Evolutionary conservation across 2,329 filamentous ascomycete species (phyloP), one percentile per base, ranked within the genome.

Genomic region (Clonostachys rhizophaga): DNA sequence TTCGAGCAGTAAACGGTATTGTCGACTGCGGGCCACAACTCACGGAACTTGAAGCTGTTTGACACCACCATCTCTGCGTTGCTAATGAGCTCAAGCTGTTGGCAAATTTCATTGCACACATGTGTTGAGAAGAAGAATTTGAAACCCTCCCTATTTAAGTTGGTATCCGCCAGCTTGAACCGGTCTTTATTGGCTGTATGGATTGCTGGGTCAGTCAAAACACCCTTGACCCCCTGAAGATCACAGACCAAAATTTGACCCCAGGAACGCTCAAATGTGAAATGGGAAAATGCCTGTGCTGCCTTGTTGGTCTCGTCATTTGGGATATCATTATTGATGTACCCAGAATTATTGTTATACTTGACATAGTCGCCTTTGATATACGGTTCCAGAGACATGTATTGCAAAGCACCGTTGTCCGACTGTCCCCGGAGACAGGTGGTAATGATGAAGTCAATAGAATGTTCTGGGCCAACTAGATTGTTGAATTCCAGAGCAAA

Each of bases 241-340:
- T 69, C 65, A 40, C 46, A 53, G 7, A 69, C 60, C 2, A 69
- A 30, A 33, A 70, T 59, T 12, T 48, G 48, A 14, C 66, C 68
- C 43, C 51, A 51, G 0, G 68, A 69, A 2, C 68, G 60, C 55
- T 70, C 68, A 42, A 67, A 70, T 2, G 67, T 69, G 39, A 69
- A 70, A 45, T 71, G 68, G 0, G 65, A 69, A 47, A 71, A 71
- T 1, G 66, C 68, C 40, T 70, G 67, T 0, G 67, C 66, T 2
- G 58, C 56, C 16, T 56, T 47, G 45, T 61, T 64, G 50, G 57
- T 56, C 6, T 48, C 49, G 30, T 57, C 52, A 2, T 52, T 34
- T 8, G 40, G 40, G 13, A 39, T 20, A 5, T 60, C 55, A 3
- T 63, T 50, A 14, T 60, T 60, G 18, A 68, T 60, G 7, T 53